phyloP scores from a whole-genome alignment of 768 basidiomycete species.

The Podaxis sp. region DNA sequence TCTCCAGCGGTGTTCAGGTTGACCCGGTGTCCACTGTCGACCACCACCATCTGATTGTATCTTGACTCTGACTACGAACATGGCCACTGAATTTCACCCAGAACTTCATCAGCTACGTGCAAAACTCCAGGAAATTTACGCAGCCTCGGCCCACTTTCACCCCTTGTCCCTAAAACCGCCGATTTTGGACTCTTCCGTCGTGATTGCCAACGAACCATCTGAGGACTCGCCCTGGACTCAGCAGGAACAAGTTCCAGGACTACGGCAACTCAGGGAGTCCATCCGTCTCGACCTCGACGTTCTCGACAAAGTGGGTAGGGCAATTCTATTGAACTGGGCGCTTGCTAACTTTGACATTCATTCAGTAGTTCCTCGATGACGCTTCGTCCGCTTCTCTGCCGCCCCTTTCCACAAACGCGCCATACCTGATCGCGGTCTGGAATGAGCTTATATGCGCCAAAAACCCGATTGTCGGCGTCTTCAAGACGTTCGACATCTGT shows the following conservation, averaged over 20 bases:
- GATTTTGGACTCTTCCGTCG: constrained; percentile 46
- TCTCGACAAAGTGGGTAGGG: constrained; percentile 40
- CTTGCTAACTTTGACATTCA: constrained; percentile 16
- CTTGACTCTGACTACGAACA: not conserved
- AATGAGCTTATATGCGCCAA: constrained; percentile 67
- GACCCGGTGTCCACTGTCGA: not conserved
- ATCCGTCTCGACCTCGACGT: constrained; percentile 46
- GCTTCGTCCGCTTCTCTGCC: constrained; percentile 45
- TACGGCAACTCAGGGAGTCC: constrained; percentile 45
- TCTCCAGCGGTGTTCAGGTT: not conserved
- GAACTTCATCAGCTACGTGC: constrained; percentile 31
- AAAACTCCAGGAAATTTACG: constrained; percentile 33
- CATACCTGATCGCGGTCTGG: constrained; percentile 82
- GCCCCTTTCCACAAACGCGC: constrained; percentile 72
- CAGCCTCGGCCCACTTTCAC: constrained; percentile 37
- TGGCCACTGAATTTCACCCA: constrained; percentile 24
- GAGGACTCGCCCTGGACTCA: constrained; percentile 45
- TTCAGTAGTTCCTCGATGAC: constrained; percentile 65
- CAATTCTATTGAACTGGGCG: not conserved
- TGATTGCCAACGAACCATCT: constrained; percentile 27
- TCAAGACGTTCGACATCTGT: constrained; percentile 46
- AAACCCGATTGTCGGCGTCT: constrained; percentile 56
- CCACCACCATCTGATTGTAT: not conserved
- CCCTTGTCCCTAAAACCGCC: constrained; percentile 38
- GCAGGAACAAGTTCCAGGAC: constrained; percentile 42